These are phyloP conservation scores for Truncatella angustata DNA, from an alignment of 2,329 filamentous ascomycete genomes.

Conservation along the genomic window DNA sequence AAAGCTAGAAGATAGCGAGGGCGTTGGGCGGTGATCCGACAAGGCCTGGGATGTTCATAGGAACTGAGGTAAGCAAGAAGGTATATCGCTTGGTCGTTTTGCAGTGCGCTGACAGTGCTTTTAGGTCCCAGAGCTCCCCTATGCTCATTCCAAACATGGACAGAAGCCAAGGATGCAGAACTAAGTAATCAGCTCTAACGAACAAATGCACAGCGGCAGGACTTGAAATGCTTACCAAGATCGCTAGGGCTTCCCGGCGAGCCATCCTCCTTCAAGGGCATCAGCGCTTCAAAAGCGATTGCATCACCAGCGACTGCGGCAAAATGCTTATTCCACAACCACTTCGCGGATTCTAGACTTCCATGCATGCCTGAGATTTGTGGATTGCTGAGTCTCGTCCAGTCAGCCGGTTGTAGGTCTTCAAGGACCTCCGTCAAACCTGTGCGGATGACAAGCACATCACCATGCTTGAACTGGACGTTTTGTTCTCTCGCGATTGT, in stretches of 20 bases:
- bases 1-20: conserved; percentile 41
- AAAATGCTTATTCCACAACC: conserved; percentile 70
- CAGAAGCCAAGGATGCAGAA: conserved; percentile 48
- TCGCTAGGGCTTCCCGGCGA: conserved; percentile 28
- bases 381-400: conserved; percentile 28
- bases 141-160: conserved; percentile 52
- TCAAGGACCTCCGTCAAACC: conserved; percentile 61
- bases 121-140: conserved; percentile 56
- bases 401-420: conserved; percentile 34
- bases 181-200: too few relatives aligned
- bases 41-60: conserved; percentile 55
- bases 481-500: conserved; percentile 58
- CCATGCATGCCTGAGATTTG: conserved; percentile 42
- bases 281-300: conserved; percentile 63
- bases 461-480: conserved; percentile 62
- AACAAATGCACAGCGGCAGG: not conserved
- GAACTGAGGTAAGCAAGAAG: conserved; percentile 61
- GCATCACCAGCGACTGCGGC: conserved; percentile 63
- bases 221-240: conserved; percentile 33
- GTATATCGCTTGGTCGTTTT: conserved; percentile 51
- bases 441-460: conserved; percentile 64
- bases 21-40: conserved; percentile 48
- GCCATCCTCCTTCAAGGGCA: conserved; percentile 45
- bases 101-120: conserved; percentile 51
- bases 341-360: conserved; percentile 53